Base-by-base conservation (phyloP, 2,329 filamentous ascomycete species). In the Aspergillus sp. region DNA sequence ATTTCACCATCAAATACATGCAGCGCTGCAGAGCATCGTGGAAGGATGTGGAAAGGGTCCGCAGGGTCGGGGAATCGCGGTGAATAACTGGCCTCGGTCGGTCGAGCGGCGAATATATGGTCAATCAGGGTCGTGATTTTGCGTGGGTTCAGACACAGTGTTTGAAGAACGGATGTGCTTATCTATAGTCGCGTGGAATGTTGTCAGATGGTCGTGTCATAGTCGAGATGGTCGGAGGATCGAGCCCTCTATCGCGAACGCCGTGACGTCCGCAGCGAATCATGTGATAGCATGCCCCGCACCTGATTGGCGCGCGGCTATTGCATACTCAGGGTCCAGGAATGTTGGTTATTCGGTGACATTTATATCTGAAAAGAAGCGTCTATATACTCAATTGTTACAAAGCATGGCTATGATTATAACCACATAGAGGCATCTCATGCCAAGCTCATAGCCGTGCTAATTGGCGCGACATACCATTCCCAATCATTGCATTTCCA, bases 371-470 rank as follows among this genome's bases (percentile, higher is more conserved):
- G 25, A 12, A 30, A 1, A 30, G 17, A 30, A 30, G 25, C 20
- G 20, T 12, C 9, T 30, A 30, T 30, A 30, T 30, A 30, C 25
- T 30, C 25, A 30, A 30, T 30, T 30, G 3, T 30, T 10, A 5
- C 9, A 30, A 9, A 22, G 20, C 20, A 30, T 12, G 25, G 25
- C 15, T 23, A 25, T 17, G 1, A 22, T 46, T 32, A 37, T 48
- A 38, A 9, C 7, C 13, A 43, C 10, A 38, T 15, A 33, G 35
- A 35, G 7, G n/a, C 7, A n/a, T 17, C 6, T 62, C 51, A 73
- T 25, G 68, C 70, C 48, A 73, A 49, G 44, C 68, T 73, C 61
- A 73, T 70, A 17, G 68, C 66, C 30, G 62, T 61, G 41, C 70
- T 71, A 27, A 71, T 57, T 13, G 70, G 70, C 22, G 65, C 69